phyloP scores from a whole-genome alignment of 305 asterid species.

The Fraxinus paxiana region DNA sequence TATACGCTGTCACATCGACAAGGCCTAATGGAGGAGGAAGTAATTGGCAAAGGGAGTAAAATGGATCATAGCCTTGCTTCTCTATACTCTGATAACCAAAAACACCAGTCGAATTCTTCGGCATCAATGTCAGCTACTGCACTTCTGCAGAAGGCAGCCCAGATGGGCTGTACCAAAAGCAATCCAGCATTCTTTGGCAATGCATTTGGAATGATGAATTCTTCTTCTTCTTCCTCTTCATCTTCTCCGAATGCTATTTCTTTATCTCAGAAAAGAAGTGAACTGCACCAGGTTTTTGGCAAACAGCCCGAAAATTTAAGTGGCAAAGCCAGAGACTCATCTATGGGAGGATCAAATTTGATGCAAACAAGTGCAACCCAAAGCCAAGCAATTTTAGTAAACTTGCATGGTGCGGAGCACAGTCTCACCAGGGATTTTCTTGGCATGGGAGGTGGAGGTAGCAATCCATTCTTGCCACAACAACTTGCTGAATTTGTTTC shows the following conservation, averaged over 20 bases:
- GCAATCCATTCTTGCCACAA: slow-evolving; percentile 52
- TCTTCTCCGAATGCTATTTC: slow-evolving; percentile 32
- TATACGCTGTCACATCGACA: slow-evolving; percentile 30
- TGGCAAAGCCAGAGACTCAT: slow-evolving; percentile 12
- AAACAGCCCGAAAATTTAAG: slow-evolving; percentile 17
- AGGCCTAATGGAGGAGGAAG: slow-evolving; percentile 38
- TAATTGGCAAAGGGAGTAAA: background rate
- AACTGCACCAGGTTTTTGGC: slow-evolving; percentile 48
- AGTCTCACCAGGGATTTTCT: slow-evolving; percentile 75
- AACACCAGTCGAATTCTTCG: slow-evolving; percentile 26
- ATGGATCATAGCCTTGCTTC: slow-evolving; percentile 33
- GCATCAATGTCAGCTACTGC: slow-evolving; percentile 87
- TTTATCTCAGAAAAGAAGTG: slow-evolving; percentile 33
- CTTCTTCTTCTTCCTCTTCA: slow-evolving; percentile 39
- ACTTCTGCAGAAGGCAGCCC: slow-evolving; percentile 80
- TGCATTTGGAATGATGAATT: slow-evolving; percentile 51
- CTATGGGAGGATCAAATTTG: slow-evolving; percentile 31
- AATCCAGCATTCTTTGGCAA: slow-evolving; percentile 45
- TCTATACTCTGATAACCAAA: slow-evolving; percentile 31
- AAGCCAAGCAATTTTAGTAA: slow-evolving; percentile 19
- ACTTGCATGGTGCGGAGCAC: slow-evolving; percentile 35
- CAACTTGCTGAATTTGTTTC: slow-evolving; percentile 65
- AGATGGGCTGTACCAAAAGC: slow-evolving; percentile 69
- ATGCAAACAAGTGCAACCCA: slow-evolving; percentile 16
- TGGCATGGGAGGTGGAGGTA: slow-evolving; percentile 59